phyloP scores from a whole-genome alignment of 352 stramenopile genomes.

The Blastocystis sp. region DNA sequence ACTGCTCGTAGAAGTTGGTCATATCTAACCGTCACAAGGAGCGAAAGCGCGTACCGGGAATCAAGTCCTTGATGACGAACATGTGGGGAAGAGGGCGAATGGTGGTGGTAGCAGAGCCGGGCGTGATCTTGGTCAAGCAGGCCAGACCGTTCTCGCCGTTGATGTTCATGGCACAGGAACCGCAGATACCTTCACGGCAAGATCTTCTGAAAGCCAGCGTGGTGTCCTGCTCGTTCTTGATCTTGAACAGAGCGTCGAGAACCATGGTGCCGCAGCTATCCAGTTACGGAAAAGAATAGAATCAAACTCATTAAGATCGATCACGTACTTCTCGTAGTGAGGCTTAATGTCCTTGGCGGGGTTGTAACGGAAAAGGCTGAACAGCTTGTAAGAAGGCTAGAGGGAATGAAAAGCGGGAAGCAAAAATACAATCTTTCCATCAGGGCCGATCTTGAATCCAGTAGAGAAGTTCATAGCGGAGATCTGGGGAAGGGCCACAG shows the following conservation, averaged over 20 bases:
- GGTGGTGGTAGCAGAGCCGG: slow-evolving; percentile 80
- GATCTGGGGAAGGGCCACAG: slow-evolving; percentile 32
- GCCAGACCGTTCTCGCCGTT: slow-evolving; percentile 96
- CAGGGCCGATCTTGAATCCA: slow-evolving; percentile 10
- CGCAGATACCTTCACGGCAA: slow-evolving; percentile 98
- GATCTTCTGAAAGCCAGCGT: slow-evolving; percentile 95
- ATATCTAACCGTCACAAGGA: slow-evolving; percentile 82
- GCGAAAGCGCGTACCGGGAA: slow-evolving; percentile 79
- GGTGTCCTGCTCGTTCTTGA: slow-evolving; percentile 98
- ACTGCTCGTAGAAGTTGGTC: slow-evolving; percentile 98
- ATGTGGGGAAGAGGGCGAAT: slow-evolving; percentile 97
- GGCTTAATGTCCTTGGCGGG: slow-evolving; percentile 62
- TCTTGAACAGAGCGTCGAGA: slow-evolving; percentile 97
- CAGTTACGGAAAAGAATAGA: not conserved
- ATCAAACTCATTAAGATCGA: slow-evolving; percentile 48
- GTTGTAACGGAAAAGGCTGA: slow-evolving; percentile 68
- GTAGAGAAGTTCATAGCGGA: slow-evolving; percentile 45
- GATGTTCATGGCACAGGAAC: slow-evolving; percentile 99
- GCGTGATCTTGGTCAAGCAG: slow-evolving; percentile 94
- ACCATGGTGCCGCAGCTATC: slow-evolving; percentile 94
- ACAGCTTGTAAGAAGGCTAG: slow-evolving; percentile 70
- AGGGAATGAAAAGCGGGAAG: not conserved
- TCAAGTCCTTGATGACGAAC: slow-evolving; percentile 98
- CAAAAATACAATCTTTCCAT: slow-evolving; percentile 31
- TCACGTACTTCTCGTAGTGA: slow-evolving; percentile 72